Base-by-base conservation (phyloP, 306 rosid species). In the Dicorynia guianensis region DNA sequence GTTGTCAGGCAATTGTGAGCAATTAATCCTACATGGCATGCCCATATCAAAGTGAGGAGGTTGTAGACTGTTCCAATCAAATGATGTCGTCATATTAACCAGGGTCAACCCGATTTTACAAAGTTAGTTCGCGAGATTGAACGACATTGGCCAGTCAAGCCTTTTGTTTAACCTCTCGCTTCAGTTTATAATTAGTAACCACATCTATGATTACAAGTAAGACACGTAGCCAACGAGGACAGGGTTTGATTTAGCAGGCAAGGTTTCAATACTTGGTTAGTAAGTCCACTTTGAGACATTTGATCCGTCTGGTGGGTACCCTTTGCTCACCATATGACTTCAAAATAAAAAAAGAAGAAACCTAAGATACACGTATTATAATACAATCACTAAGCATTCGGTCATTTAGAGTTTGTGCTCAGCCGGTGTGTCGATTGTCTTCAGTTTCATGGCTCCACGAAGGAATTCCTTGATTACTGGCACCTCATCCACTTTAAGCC, bases 381-480 rank as follows among this genome's bases (percentile, higher is more conserved):
- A 71, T 68, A 81, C 86, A 87, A 56, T 60, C 78, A 13, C 67
- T 5, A 5, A 49, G 30, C 67, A 4, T 56, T 68, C 30, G 2
- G 30, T 25, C 30, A 25, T 25, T 25, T 65, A 75, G 63, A 74
- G 34, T 52, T 63, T n/a, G n/a, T n/a, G n/a, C 7, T 72, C 71
- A 62, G 61, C 64, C 18, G 47, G 64, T 48, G 42, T 49, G 68
- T 71, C 77, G 20, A 60, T 64, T 34, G 35, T 38, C 65, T 68
- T 86, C 67, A 62, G 64, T 57, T 77, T 79, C 89, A 83, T 84
- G 57, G 74, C 82, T 7, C 89, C 84, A 17, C 80, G 80, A n/a
- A 86, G 52, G 46, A 88, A 79, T 57, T 86, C 89, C 53, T 81
- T 74, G 75, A 88, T 78, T 71, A 88, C 89, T 4, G 80, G 19